These are phyloP conservation scores for Camellia japonica DNA, from an alignment of 148 eudicot genomes.

Conservation along the genomic window DNA sequence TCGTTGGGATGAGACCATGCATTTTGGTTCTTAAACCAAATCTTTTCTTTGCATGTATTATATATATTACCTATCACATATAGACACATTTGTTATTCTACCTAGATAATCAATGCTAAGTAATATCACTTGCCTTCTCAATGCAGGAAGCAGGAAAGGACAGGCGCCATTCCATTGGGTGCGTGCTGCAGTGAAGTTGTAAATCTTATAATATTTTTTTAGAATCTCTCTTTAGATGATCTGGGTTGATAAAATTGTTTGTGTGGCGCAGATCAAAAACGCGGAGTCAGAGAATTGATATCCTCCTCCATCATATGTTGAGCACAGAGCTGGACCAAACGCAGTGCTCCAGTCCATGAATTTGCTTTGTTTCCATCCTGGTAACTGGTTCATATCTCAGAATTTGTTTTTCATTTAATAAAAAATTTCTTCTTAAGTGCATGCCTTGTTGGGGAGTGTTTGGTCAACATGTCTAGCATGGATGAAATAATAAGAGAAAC, in stretches of 20 bases:
- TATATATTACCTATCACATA: not conserved
- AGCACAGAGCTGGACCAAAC: slow-evolving; percentile 61
- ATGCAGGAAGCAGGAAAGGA: slow-evolving; percentile 40
- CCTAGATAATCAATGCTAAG: not conserved
- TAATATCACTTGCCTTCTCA: slow-evolving; percentile 5
- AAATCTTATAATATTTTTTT: not conserved
- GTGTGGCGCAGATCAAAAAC: slow-evolving; percentile 54
- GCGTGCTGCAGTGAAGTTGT: slow-evolving; percentile 20
- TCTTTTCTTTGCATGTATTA: not conserved
- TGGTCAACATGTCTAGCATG: not conserved
- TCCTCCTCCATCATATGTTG: slow-evolving; percentile 82
- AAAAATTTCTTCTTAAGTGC: not conserved
- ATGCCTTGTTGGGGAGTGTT: not conserved
- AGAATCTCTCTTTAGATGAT: not conserved
- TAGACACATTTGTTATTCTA: not conserved
- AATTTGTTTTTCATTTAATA: not conserved
- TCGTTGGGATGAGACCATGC: slow-evolving; percentile 1
- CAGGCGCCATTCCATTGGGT: slow-evolving; percentile 59
- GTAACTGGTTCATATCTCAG: not conserved
- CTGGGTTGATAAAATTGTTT: not conserved
- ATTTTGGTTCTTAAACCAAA: slow-evolving; percentile 3
- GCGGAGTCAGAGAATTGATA: slow-evolving; percentile 76
- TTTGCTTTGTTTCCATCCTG: not conserved
- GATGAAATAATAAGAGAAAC: too few relatives aligned
- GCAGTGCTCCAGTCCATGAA: slow-evolving; percentile 24